Conservation (phyloP, 257 asterid genomes). For the Plectranthus barbatus region DNA sequence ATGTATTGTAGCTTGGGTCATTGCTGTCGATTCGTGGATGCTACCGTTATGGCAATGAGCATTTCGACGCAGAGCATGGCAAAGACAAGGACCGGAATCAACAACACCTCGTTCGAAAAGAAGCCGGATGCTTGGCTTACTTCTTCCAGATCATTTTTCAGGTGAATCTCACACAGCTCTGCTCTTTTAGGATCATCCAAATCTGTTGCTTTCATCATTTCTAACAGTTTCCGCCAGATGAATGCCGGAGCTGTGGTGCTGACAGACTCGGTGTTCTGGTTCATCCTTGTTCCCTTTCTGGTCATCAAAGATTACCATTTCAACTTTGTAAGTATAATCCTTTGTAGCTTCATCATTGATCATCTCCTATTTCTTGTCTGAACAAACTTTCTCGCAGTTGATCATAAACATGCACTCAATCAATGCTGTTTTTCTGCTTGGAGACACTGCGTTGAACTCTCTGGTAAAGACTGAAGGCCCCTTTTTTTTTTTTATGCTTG, state of each 20-base stretch:
- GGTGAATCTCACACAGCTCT: constrained; percentile 33
- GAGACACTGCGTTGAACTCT: constrained; percentile 73
- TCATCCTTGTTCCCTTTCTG: constrained; percentile 81
- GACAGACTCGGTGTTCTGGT: constrained; percentile 88
- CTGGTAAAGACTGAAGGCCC: constrained; percentile 41
- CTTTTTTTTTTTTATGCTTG: not conserved
- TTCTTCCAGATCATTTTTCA: constrained; percentile 77
- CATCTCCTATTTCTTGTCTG: constrained; percentile 3
- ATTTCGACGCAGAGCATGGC: constrained; percentile 35
- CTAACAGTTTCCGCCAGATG: constrained; percentile 45
- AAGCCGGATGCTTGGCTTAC: constrained; percentile 69
- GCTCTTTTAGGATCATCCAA: not conserved
- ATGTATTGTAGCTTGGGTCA: constrained; percentile 61
- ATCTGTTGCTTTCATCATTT: no score
- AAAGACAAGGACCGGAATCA: constrained; percentile 24
- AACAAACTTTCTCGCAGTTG: constrained; percentile 46
- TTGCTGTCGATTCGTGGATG: constrained; percentile 75
- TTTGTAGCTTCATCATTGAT: not conserved
- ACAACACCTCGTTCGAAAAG: constrained; percentile 27
- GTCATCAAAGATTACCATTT: constrained; percentile 67
- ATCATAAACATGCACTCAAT: constrained; percentile 84
- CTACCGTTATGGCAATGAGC: constrained; percentile 23
- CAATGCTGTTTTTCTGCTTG: constrained; percentile 76
- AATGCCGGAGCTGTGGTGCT: constrained; percentile 93
- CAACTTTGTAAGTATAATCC: constrained; percentile 57